Base-by-base conservation (phyloP, 805 yeast species). In the Wickerhamomyces silvicola region DNA sequence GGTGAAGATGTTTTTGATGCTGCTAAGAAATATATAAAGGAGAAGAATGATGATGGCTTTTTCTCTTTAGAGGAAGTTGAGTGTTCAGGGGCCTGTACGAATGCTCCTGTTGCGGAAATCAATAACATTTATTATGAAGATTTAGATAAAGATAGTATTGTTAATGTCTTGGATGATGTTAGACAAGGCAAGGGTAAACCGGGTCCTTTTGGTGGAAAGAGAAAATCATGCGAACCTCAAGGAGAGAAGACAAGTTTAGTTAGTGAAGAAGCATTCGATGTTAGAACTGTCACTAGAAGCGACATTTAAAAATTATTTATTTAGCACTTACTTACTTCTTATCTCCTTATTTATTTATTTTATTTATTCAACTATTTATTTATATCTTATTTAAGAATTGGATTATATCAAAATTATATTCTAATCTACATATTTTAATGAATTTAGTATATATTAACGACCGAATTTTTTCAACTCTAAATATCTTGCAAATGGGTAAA, bases 31-130 rank as follows among this genome's bases (percentile, higher is more conserved):
- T 72, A 73, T 47, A 68, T 84, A 42, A 65, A 72, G 36, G 77
- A 83, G 56, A 83, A 88, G 32, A 80, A 90, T 20, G 52, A 61
- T 10, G 94, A 85, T 61, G 76, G 76, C 22, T 59, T 78, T 44
- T 84, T 84, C 67, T 81, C 94, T 12, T 62, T 84, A 41, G 84
- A 82, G 50, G 95, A 84, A 59, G 94, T 84, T 41, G 95, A 84
- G 62, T 84, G 95, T 62, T 72, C 83, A 31, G 95, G 95, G 37
- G 95, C 95, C 4, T 84, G 95, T 68, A 87, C 84, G 31, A 84
- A 84, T 57, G 95, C 83, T 7, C 95, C 95, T 33, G 84, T 84
- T 85, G 66, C 85, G 34, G 94, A 84, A 39, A 63, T 84, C 32
- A 83, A 82, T 58, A 94, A 84, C 60, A 87, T 81, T 54, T 84